Percentiles rank a stretch among this genome's conserved stretches.
phyloP scores from a whole-genome alignment of 257 asterid species.

The Primulina huaijiensis region DNA sequence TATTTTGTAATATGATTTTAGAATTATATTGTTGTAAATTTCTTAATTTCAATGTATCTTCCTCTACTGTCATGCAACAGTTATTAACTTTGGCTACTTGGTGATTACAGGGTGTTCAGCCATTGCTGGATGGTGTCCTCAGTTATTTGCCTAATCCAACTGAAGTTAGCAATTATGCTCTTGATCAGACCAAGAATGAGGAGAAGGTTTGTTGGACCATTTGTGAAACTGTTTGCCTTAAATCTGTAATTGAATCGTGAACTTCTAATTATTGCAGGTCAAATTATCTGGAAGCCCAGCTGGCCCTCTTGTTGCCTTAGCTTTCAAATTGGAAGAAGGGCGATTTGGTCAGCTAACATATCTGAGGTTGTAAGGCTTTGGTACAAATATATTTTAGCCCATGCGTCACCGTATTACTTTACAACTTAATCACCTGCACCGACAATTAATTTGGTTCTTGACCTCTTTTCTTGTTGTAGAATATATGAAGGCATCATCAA shows the following conservation, averaged over 20 bases:
- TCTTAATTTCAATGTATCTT: conserved; percentile 7
- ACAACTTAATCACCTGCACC: conserved; percentile 6
- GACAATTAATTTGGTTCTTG: conserved; percentile 9
- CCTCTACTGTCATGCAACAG: conserved; percentile 12
- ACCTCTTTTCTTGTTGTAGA: conserved; percentile 42
- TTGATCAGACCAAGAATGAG: conserved; percentile 87
- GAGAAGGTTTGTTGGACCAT: conserved; percentile 57
- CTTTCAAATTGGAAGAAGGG: conserved; percentile 97
- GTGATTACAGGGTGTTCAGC: conserved; percentile 80
- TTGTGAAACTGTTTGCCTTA: conserved; percentile 18
- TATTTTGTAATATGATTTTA: not conserved
- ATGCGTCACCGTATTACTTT: conserved; percentile 9
- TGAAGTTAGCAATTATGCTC: conserved; percentile 83
- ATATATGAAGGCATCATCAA: conserved; percentile 90
- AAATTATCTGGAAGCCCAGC: conserved; percentile 76
- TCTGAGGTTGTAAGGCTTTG: conserved; percentile 57
- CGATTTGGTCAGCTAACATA: conserved; percentile 92
- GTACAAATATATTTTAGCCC: not conserved
- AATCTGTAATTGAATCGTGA: conserved; percentile 5
- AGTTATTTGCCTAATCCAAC: conserved; percentile 86
- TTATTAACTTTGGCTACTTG: conserved; percentile 21
- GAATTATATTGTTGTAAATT: conserved; percentile 6
- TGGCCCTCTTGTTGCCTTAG: conserved; percentile 95
- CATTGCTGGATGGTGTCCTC: conserved; percentile 94
- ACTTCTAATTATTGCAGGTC: conserved; percentile 50